A percentile compares a stretch with the other conserved stretches of the same genome.
Evolutionary conservation across 768 basidiomycete species (phyloP).

Genomic region (Mycena belliarum): DNA sequence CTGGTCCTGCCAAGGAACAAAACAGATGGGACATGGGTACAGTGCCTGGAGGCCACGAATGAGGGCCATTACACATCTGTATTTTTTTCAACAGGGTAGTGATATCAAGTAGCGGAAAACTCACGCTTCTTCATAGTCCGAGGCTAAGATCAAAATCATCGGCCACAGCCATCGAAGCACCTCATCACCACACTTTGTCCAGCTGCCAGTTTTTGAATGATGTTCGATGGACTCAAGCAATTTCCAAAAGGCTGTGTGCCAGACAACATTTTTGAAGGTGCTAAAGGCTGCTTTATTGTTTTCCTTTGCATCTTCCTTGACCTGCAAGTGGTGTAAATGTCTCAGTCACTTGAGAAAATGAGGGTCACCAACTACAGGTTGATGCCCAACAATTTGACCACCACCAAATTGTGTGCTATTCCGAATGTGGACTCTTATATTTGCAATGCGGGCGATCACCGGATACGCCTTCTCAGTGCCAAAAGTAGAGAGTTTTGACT

Average conservation of each 20-base stretch:
- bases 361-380: conserved; percentile 34
- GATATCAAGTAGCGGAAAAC: conserved; percentile 7
- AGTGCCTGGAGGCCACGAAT: conserved; percentile 30
- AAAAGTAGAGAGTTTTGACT: conserved; percentile 39
- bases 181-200: conserved; percentile 28
- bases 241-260: conserved; percentile 28
- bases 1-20: conserved; percentile 31
- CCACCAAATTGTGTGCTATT: conserved; percentile 38
- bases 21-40: conserved; percentile 40
- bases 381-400: conserved; percentile 38
- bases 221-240: conserved; percentile 21
- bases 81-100: neutral
- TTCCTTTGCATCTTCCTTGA: conserved; percentile 25
- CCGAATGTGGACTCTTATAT: conserved; percentile 32
- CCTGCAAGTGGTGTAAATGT: conserved; percentile 1
- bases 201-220: conserved; percentile 15
- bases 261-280: conserved; percentile 27
- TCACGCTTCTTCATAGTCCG: conserved; percentile 50
- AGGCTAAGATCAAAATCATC: conserved; percentile 37
- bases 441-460: conserved; percentile 33
- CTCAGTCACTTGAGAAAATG: neutral
- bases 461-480: conserved; percentile 40
- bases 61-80: conserved; percentile 40
- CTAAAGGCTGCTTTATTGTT: conserved; percentile 24
- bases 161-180: conserved; percentile 33